Evolutionary conservation across 768 basidiomycete genomes (phyloP), one percentile per base, ranked within the genome.

Genomic region (Boletus subcaerulescens): DNA sequence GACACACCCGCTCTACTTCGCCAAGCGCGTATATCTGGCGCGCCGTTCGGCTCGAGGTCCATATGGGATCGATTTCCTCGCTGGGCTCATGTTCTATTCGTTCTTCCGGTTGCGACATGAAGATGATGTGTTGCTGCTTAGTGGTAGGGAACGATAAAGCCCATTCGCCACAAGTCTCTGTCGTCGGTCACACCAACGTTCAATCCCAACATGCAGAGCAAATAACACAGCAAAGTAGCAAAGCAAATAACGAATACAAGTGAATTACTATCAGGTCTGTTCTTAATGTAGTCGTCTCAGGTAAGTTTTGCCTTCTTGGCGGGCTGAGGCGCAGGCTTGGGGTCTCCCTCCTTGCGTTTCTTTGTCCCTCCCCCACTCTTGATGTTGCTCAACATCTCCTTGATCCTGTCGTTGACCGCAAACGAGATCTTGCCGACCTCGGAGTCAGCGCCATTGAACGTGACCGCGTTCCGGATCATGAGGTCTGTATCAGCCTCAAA

Each of bases 401-500:
- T 80, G 60, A 81, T 74, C 58, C 79, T 82, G 48, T 79, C 74
- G 44, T 74, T 75, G 45, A 86, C 65, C 31, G 68, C 63, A n/a
- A 72, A 62, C 9, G 89, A 81, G 38, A 87, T 73, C 41, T 73
- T 65, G 15, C 87, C 91, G n/a, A 92, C 89, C 53, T 91, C 87
- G 3, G 89, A 90, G 43, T 87, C 85, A 2, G 75, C 74, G 0
- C 89, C 89, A 60, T 98, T 98, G 79, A 97, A 98, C 50, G 79
- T 82, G 68, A 89, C 81, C 15, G 95, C 92, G 66, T 98, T 98
- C 56, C 82, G 74, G 55, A 92, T 71, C 93, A 98, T 96, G 41
- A 95, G 79, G 42, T 87, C 82, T 50, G 95, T 72, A 67, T 98
- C 96, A 2, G 85, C 87, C 66, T 91, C 88, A 63, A 96, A 86